Percentiles rank a stretch among this genome's conserved stretches.
Conservation (phyloP, 345 rosid genomes). For the Hypericum androsaemum region DNA sequence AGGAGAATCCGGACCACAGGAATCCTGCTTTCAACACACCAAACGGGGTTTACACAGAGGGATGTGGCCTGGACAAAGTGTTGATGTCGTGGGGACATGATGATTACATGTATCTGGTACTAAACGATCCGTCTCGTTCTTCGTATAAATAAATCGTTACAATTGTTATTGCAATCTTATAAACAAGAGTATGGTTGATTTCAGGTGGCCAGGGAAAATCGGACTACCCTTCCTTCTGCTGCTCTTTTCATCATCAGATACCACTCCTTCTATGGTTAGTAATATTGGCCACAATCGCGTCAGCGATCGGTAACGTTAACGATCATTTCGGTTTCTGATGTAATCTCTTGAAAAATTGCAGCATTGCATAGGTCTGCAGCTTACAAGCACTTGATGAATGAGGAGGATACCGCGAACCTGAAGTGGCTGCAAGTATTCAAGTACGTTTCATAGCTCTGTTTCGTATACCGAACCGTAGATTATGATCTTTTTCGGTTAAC, state of each 20-base stretch:
- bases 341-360: slow-evolving; percentile 11
- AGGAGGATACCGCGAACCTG: slow-evolving; percentile 40
- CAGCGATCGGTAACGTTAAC: neutral
- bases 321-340: neutral
- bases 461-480: neutral
- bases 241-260: slow-evolving; percentile 61
- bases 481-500: neutral
- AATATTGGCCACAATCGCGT: no score
- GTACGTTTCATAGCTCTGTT: slow-evolving; percentile 11
- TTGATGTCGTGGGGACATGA: slow-evolving; percentile 69
- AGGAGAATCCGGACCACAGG: slow-evolving; percentile 43
- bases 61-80: slow-evolving; percentile 50
- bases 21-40: slow-evolving; percentile 43
- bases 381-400: slow-evolving; percentile 40
- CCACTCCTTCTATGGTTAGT: slow-evolving; percentile 55
- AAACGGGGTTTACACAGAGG: slow-evolving; percentile 42
- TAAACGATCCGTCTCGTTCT: neutral
- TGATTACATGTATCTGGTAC: slow-evolving; percentile 66
- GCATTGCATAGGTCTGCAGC: slow-evolving; percentile 38
- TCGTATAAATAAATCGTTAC: no score
- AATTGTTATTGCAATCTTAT: neutral
- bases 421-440: slow-evolving; percentile 43
- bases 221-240: slow-evolving; percentile 49
- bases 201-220: slow-evolving; percentile 54
- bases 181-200: neutral